These are phyloP conservation scores for Podospora appendiculata DNA, from an alignment of 495 filamentous ascomycete species.

Conservation along the genomic window DNA sequence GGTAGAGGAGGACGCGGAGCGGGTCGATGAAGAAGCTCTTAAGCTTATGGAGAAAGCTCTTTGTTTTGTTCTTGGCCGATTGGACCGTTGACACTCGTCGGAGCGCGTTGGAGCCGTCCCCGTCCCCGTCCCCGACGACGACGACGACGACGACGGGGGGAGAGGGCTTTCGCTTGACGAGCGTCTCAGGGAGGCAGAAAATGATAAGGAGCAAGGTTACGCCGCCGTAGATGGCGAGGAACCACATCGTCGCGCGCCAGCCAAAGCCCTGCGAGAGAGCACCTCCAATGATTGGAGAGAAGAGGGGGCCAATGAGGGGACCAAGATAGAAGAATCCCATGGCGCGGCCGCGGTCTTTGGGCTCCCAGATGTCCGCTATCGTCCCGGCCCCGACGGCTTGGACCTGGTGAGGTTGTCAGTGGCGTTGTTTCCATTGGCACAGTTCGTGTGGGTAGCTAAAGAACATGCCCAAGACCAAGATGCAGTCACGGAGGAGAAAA, in stretches of 20 bases:
- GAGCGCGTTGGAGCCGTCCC: conserved; percentile 18
- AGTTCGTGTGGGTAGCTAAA: no score
- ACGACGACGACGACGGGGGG: background rate
- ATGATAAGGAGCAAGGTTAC: conserved; percentile 53
- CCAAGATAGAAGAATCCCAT: conserved; percentile 93
- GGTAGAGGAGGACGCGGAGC: conserved; percentile 20
- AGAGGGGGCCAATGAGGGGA: conserved; percentile 74
- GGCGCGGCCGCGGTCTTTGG: conserved; percentile 69
- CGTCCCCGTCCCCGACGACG: background rate
- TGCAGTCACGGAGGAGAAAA: background rate
- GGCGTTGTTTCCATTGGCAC: background rate
- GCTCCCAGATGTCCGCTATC: conserved; percentile 87
- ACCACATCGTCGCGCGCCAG: conserved; percentile 87
- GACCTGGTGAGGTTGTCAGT: background rate
- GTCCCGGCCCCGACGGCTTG: conserved; percentile 63
- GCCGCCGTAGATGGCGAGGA: conserved; percentile 70
- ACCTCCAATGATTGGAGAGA: conserved; percentile 85
- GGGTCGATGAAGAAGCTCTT: background rate
- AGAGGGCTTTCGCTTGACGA: conserved; percentile 22
- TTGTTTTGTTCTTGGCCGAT: conserved; percentile 49
- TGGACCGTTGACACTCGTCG: conserved; percentile 56
- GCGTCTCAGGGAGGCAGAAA: conserved; percentile 65
- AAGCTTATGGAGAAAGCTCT: conserved; percentile 31
- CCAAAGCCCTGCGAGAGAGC: conserved; percentile 60
- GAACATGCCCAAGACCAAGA: background rate